A percentile compares a stretch with the other conserved stretches of the same genome.
phyloP scores from a whole-genome alignment of 352 stramenopile genomes.

The Phytophthora cactorum region DNA sequence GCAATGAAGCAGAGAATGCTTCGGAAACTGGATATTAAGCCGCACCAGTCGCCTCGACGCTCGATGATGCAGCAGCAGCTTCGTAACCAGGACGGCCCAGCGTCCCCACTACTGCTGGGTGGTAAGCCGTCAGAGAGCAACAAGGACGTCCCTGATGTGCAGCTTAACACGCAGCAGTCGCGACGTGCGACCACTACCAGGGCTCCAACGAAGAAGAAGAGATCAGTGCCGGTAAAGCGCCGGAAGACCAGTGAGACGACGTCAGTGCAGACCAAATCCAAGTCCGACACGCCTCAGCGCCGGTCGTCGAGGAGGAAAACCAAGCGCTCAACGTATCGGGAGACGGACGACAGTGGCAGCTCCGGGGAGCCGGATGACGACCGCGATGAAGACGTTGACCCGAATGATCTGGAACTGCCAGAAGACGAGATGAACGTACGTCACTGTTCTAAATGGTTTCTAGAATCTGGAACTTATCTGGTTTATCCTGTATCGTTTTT shows the following conservation, averaged over 20 bases:
- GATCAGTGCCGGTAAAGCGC: slow-evolving; percentile 24
- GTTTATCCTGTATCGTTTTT: too few species aligned
- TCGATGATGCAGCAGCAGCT: slow-evolving; percentile 54
- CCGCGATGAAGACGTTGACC: slow-evolving; percentile 47
- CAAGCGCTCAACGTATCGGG: slow-evolving; percentile 56
- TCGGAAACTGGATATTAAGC: slow-evolving; percentile 78
- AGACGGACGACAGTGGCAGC: slow-evolving; percentile 38
- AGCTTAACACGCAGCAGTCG: slow-evolving; percentile 29
- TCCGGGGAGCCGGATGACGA: slow-evolving; percentile 46
- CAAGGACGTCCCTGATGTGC: slow-evolving; percentile 28
- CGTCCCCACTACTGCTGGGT: slow-evolving; percentile 42
- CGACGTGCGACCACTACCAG: slow-evolving; percentile 36
- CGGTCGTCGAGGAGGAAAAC: slow-evolving; percentile 46
- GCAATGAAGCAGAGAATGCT: slow-evolving; percentile 47
- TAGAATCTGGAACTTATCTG: background rate
- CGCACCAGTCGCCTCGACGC: slow-evolving; percentile 73
- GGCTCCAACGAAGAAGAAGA: slow-evolving; percentile 25
- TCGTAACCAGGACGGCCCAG: slow-evolving; percentile 14
- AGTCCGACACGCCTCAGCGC: slow-evolving; percentile 14
- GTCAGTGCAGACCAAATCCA: slow-evolving; percentile 10
- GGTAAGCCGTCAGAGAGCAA: slow-evolving; percentile 23
- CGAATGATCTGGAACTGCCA: slow-evolving; percentile 54
- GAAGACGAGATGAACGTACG: slow-evolving; percentile 44
- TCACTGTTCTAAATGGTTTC: slow-evolving; percentile 2
- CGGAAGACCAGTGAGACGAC: slow-evolving; percentile 28